Evolutionary conservation across 73 alveolate species (phyloP).

Genomic region (Tetrahymena malaccensis): DNA sequence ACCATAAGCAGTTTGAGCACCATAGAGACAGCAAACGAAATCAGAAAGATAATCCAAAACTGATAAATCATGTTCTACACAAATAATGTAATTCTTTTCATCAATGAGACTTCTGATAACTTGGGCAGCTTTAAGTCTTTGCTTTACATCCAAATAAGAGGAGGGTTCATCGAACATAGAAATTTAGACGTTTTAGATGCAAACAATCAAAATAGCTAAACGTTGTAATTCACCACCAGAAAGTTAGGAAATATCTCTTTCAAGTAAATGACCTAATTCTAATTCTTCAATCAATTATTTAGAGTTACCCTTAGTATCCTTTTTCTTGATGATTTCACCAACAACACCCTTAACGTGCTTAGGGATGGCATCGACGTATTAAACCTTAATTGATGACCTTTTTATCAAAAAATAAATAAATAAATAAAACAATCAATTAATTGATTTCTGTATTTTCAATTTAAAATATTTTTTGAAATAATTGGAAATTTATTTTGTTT

Average conservation of each 20-base stretch:
- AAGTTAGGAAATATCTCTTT: conserved; percentile 80
- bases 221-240: conserved; percentile 99
- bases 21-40: conserved; percentile 97
- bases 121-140: conserved; percentile 91
- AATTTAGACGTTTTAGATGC: conserved; percentile 89
- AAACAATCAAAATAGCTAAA: conserved; percentile 93
- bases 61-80: conserved; percentile 97
- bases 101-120: conserved; percentile 73
- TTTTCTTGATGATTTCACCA: conserved; percentile 69
- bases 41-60: conserved; percentile 97
- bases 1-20: conserved; percentile 97
- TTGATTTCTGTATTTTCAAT: background rate
- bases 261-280: conserved; percentile 78
- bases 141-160: conserved; percentile 94
- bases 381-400: conserved; percentile 88
- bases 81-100: conserved; percentile 84
- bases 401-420: background rate
- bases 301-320: conserved; percentile 71
- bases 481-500: no score
- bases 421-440: no score
- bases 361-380: conserved; percentile 96
- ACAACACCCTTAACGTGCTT: conserved; percentile 89
- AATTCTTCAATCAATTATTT: conserved; percentile 42
- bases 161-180: conserved; percentile 99
- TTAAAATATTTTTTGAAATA: no score